Evolutionary conservation across 495 filamentous ascomycete genomes (phyloP).

Genomic region (Baudoinia panamericana): DNA sequence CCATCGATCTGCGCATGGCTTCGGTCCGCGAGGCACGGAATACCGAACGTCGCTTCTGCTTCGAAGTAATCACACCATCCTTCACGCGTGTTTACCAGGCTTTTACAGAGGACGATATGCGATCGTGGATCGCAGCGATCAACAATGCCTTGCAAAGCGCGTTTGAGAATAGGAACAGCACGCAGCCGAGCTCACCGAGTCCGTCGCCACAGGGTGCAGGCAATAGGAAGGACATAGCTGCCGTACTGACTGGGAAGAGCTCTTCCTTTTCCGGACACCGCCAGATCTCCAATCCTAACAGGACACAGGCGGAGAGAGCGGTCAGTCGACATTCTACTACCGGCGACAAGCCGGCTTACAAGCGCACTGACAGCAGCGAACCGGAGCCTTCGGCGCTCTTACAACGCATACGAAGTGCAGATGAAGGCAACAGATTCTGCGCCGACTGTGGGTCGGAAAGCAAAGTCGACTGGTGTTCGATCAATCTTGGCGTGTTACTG

Average conservation of each 20-base stretch:
- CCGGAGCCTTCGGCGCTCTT: conserved; percentile 72
- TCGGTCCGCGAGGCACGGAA: conserved; percentile 92
- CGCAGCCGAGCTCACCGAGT: conserved; percentile 33
- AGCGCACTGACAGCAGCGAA: conserved; percentile 53
- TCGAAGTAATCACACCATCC: conserved; percentile 94
- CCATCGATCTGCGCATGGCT: conserved; percentile 92
- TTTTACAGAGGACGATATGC: conserved; percentile 96
- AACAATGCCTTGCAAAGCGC: conserved; percentile 96
- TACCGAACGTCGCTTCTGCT: conserved; percentile 90
- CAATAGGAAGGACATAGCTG: conserved; percentile 69
- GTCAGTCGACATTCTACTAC: conserved; percentile 79
- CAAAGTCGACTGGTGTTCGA: conserved; percentile 97
- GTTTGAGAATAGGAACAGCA: conserved; percentile 60
- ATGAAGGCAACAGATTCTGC: conserved; percentile 88
- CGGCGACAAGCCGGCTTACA: conserved; percentile 67
- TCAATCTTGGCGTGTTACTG: conserved; percentile 89
- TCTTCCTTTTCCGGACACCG: conserved; percentile 53
- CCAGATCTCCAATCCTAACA: conserved; percentile 39
- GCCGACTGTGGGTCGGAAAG: conserved; percentile 84
- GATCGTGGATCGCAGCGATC: conserved; percentile 87
- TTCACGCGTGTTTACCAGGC: conserved; percentile 97
- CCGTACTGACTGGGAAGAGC: conserved; percentile 87
- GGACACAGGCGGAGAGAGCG: conserved; percentile 37
- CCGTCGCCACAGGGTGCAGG: conserved; percentile 33
- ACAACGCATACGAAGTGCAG: conserved; percentile 74